Evolutionary conservation across 108 stramenopile genomes (phyloP).

Genomic region (Cylindrotheca fusiformis): DNA sequence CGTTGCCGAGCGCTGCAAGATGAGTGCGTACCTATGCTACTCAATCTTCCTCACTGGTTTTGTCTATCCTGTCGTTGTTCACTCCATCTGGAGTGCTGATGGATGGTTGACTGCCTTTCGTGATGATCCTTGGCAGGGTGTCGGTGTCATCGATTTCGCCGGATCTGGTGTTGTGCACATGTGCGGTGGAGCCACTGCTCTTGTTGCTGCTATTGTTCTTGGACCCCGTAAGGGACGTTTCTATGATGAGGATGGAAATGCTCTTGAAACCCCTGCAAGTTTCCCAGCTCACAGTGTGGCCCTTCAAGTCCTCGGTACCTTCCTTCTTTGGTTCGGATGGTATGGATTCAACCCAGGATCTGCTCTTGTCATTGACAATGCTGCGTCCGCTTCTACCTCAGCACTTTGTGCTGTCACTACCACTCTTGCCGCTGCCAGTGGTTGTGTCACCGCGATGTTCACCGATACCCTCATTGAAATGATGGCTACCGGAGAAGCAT

Average conservation of each 20-base stretch:
- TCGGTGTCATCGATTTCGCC: constrained; percentile 88
- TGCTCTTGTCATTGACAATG: constrained; percentile 47
- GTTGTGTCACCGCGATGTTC: constrained; percentile 64
- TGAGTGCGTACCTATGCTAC: constrained; percentile 85
- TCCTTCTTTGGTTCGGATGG: constrained; percentile 90
- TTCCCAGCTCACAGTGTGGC: constrained; percentile 69
- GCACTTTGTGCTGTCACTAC: constrained; percentile 83
- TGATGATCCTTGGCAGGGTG: constrained; percentile 50
- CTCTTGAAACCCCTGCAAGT: constrained; percentile 49
- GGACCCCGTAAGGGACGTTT: constrained; percentile 88
- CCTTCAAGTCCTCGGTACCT: constrained; percentile 40
- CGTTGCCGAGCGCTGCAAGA: constrained; percentile 92
- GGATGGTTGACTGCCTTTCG: constrained; percentile 59
- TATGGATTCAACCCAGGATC: constrained; percentile 94
- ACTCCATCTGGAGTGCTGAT: constrained; percentile 67
- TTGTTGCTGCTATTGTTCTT: constrained; percentile 70
- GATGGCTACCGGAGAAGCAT: constrained; percentile 53
- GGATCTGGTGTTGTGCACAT: constrained; percentile 91
- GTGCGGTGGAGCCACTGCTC: constrained; percentile 83
- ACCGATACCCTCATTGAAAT: constrained; percentile 46
- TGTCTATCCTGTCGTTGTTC: constrained; percentile 87
- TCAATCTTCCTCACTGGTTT: constrained; percentile 74
- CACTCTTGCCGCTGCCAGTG: constrained; percentile 60
- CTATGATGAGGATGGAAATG: constrained; percentile 63
- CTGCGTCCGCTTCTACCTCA: constrained; percentile 37